Conservation (phyloP, 2,329 filamentous ascomycete species). For the Thelonectria olida region DNA sequence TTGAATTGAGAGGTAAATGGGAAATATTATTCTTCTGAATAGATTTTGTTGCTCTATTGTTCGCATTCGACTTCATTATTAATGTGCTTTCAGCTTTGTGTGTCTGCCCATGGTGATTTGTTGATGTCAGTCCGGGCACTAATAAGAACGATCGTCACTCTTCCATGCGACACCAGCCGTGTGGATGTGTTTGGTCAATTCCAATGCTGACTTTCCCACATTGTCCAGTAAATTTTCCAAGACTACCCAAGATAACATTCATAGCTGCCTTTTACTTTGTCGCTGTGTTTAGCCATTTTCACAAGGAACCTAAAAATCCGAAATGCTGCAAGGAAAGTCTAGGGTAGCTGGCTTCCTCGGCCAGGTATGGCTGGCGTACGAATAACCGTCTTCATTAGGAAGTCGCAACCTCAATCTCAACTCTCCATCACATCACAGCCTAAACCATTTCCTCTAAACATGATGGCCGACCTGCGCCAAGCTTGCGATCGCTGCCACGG, state of each 20-base stretch:
- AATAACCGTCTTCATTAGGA: neutral
- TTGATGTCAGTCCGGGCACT: neutral
- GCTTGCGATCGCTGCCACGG: constrained; percentile 57
- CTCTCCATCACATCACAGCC: neutral
- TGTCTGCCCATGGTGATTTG: neutral
- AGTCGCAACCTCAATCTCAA: neutral
- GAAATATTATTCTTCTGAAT: neutral
- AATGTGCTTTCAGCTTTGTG: neutral
- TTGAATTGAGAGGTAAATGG: neutral
- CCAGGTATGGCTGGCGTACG: too few species aligned
- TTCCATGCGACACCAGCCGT: too few species aligned
- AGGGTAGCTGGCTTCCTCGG: neutral
- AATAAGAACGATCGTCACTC: neutral
- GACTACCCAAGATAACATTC: too few species aligned
- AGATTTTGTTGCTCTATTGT: neutral
- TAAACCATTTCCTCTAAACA: neutral
- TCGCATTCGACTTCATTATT: neutral
- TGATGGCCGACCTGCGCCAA: constrained; percentile 41
- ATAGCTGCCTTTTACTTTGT: too few species aligned
- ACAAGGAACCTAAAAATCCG: too few species aligned
- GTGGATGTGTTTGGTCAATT: neutral
- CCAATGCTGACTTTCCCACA: neutral
- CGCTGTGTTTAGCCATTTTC: too few species aligned
- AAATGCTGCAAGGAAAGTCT: neutral
- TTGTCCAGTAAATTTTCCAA: neutral